Percentiles rank a stretch among this genome's conserved stretches.
Conservation (phyloP, 768 basidiomycete genomes). For the Hericium rajendrae region DNA sequence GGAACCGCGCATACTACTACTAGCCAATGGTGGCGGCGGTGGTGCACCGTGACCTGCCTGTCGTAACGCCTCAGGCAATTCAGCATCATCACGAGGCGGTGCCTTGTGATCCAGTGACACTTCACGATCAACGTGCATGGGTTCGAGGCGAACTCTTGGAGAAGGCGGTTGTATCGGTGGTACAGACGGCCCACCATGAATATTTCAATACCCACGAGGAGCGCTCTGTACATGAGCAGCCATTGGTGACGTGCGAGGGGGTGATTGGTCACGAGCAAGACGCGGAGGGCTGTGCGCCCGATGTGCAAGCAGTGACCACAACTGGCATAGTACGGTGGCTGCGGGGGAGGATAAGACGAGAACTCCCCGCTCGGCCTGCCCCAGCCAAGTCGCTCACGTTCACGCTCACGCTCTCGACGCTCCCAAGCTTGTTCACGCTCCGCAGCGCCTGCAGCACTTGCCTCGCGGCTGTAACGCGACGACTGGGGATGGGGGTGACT, state of each 20-base stretch:
- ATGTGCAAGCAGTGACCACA: conserved; percentile 28
- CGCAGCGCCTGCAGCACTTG: conserved; percentile 29
- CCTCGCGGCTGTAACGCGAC: conserved; percentile 50
- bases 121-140: conserved; percentile 2
- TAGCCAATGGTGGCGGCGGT: conserved; percentile 21
- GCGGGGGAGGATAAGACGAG: conserved; percentile 18
- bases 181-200: conserved; percentile 32
- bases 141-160: conserved; percentile 6
- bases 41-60: background rate
- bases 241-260: conserved; percentile 46
- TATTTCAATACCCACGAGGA: conserved; percentile 46
- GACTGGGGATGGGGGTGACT: conserved; percentile 45
- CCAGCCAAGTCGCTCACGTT: conserved; percentile 16
- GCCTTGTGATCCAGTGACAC: conserved; percentile 10
- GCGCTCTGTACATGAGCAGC: conserved; percentile 31
- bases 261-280: conserved; percentile 22
- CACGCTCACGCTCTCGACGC: conserved; percentile 50
- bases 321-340: conserved; percentile 23
- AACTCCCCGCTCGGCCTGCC: conserved; percentile 22
- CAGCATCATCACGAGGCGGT: conserved; percentile 23
- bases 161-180: conserved; percentile 22
- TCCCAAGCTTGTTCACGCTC: conserved; percentile 57
- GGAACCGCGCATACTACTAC: conserved; percentile 36
- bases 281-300: conserved; percentile 36
- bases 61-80: conserved; percentile 16